These are phyloP conservation scores for Penstemon eatonii DNA, from an alignment of 257 asterid species.

Conservation along the genomic window DNA sequence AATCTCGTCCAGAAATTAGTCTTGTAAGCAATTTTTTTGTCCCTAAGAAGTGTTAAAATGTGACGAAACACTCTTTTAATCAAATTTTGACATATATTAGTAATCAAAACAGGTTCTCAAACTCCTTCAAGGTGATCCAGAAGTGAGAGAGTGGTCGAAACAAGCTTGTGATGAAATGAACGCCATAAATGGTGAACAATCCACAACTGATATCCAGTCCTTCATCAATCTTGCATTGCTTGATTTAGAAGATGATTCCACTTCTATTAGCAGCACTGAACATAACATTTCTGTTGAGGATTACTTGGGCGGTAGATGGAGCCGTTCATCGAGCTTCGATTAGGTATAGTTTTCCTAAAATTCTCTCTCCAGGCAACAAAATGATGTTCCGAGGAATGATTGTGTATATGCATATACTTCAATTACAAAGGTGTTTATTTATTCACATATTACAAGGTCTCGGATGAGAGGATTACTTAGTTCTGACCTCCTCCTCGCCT, in stretches of 20 bases:
- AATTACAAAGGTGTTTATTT: constrained; percentile 5
- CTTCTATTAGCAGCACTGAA: constrained; percentile 64
- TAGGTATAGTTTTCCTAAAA: constrained; percentile 26
- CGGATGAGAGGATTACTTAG: constrained; percentile 58
- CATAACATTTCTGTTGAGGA: constrained; percentile 77
- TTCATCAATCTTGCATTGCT: constrained; percentile 75
- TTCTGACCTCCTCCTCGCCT: constrained; percentile 58
- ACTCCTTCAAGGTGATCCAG: constrained; percentile 72
- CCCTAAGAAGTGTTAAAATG: background rate
- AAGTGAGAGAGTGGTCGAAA: constrained; percentile 55
- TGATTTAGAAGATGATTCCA: constrained; percentile 69
- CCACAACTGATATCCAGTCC: constrained; percentile 58
- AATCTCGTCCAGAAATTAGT: constrained; percentile 67
- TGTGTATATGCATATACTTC: constrained; percentile 25
- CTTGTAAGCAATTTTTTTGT: constrained; percentile 43
- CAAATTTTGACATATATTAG: too few species aligned
- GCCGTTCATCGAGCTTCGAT: constrained; percentile 75
- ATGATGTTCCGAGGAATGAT: constrained; percentile 23
- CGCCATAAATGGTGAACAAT: constrained; percentile 45
- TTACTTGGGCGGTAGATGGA: constrained; percentile 76
- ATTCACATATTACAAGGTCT: constrained; percentile 30
- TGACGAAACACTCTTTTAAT: too few species aligned
- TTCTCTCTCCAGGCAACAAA: constrained; percentile 4
- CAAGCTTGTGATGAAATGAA: constrained; percentile 47
- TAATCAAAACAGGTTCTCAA: constrained; percentile 26